Evolutionary conservation across 2,329 filamentous ascomycete species (phyloP), one percentile per base, ranked within the genome.

Genomic region (Botryotinia globosa): DNA sequence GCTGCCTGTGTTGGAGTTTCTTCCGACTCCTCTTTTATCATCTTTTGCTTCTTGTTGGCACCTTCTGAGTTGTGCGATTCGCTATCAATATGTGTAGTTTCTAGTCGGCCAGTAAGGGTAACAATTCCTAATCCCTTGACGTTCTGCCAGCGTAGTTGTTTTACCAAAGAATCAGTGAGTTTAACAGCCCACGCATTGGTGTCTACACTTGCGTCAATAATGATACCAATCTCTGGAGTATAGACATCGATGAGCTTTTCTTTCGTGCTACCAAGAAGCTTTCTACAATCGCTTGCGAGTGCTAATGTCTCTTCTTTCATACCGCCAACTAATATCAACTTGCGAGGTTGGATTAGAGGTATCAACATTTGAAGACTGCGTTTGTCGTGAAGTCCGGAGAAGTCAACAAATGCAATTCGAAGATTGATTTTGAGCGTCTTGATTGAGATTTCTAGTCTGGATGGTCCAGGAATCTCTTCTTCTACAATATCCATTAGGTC

Each of bases 131-230:
- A 85, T 3, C 92, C 94, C 72, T 94, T 91, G 37, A 98, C 94
- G 73, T 93, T 94, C 83, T 98, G 96, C 96, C 96, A 98, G 79
- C 93, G 93, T 74, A 99, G 86, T 77, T 92, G 92, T 82, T 93
- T 93, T 73, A 97, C 92, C 32, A 99, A 88, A 62, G 88, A 85
- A 77, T 95, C 93, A 66, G 93, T 94, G 29, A 99, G 87, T 82
- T 94, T 97, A 74, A 99, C 92, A 37, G 93, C 91, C 96, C 97
- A 99, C 6, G 96, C 94, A 80, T 98, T 98, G 8, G 95, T 98
- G 81, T 99, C 96, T 59, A 98, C 95, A 79, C 94, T 98, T 20
- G 95, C 96, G 81, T 99, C 91, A 59, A 99, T 87, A 22, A 86
- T 85, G 48, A 87, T 85, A 37, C 94, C 94, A n/a, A 93, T 85